Percentiles rank a stretch among this genome's conserved stretches.
Conservation (phyloP, 192 early-diverging fungal species). For the Coemansia sp. region DNA sequence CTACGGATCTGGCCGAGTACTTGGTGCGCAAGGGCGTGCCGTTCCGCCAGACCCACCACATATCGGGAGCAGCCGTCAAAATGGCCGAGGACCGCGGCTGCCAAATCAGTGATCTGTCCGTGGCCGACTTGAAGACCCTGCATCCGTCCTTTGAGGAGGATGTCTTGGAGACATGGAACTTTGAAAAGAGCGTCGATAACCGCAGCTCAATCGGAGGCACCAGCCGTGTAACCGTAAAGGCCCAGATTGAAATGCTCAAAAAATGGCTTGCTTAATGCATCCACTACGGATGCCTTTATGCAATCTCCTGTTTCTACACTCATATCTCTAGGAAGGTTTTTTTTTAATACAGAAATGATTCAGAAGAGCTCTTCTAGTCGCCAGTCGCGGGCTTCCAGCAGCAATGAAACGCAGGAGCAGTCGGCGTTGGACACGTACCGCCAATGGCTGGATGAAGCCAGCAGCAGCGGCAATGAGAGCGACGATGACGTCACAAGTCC, state of each 20-base stretch:
- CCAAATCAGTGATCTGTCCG: constrained; percentile 68
- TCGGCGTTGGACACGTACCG: constrained; percentile 34
- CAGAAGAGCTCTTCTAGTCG: no score
- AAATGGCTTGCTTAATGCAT: constrained; percentile 49
- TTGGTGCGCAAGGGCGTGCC: constrained; percentile 96
- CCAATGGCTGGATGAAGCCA: constrained; percentile 31
- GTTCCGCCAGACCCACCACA: constrained; percentile 98
- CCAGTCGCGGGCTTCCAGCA: background rate
- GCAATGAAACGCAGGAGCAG: background rate
- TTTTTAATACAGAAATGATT: no score
- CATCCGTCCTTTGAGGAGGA: constrained; percentile 85
- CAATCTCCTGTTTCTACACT: no score
- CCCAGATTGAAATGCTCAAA: constrained; percentile 79
- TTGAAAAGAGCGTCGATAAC: constrained; percentile 86
- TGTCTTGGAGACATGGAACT: constrained; percentile 83
- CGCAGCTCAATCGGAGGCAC: constrained; percentile 89
- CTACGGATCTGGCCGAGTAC: constrained; percentile 98
- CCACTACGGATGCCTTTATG: no score
- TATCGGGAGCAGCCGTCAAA: constrained; percentile 91
- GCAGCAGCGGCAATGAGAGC: constrained; percentile 9
- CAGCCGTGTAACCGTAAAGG: constrained; percentile 68
- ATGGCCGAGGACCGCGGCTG: constrained; percentile 85
- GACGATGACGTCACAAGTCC: constrained; percentile 3
- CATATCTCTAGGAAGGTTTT: no score
- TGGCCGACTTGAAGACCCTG: constrained; percentile 79